Conservation (phyloP, 257 asterid genomes). For the Jasminum sambac region DNA sequence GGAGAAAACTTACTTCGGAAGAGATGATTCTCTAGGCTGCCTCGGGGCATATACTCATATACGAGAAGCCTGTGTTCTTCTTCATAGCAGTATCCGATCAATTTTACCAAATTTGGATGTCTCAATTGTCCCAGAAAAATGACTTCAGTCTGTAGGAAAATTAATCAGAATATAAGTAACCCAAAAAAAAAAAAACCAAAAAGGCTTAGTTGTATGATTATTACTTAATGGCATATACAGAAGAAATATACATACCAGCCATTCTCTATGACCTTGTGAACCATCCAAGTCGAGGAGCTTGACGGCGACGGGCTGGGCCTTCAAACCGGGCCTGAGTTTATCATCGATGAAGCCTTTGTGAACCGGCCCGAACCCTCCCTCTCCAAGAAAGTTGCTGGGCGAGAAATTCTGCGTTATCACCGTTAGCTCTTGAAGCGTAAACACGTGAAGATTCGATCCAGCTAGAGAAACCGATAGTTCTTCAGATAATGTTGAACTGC, state of each 20-base stretch:
- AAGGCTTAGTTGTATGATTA: not conserved
- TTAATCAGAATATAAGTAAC: not conserved
- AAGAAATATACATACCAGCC: conserved; percentile 8
- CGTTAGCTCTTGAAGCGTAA: conserved; percentile 5
- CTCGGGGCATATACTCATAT: conserved; percentile 1
- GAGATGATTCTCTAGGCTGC: conserved; percentile 13
- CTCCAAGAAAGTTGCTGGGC: conserved; percentile 1
- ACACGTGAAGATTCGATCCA: not conserved
- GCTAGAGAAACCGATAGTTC: conserved; percentile 1
- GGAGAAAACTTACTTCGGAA: conserved; percentile 1
- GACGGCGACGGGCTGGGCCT: conserved; percentile 1
- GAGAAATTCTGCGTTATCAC: not conserved
- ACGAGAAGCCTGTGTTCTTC: conserved; percentile 13
- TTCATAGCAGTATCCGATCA: conserved; percentile 3
- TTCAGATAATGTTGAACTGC: conserved; percentile 6
- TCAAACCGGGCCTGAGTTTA: not conserved
- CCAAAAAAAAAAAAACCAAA: not conserved
- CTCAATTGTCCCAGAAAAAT: conserved; percentile 10
- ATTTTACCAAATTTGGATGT: conserved; percentile 12
- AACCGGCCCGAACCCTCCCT: conserved; percentile 8
- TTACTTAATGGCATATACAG: not conserved
- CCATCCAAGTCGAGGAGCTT: conserved; percentile 15
- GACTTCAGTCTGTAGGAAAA: conserved; percentile 4
- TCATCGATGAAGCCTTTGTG: conserved; percentile 6
- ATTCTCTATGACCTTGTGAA: conserved; percentile 9